Evolutionary conservation across 1,284 basidiomycete genomes (phyloP).

Genomic region (Cutaneotrichosporon sp.): DNA sequence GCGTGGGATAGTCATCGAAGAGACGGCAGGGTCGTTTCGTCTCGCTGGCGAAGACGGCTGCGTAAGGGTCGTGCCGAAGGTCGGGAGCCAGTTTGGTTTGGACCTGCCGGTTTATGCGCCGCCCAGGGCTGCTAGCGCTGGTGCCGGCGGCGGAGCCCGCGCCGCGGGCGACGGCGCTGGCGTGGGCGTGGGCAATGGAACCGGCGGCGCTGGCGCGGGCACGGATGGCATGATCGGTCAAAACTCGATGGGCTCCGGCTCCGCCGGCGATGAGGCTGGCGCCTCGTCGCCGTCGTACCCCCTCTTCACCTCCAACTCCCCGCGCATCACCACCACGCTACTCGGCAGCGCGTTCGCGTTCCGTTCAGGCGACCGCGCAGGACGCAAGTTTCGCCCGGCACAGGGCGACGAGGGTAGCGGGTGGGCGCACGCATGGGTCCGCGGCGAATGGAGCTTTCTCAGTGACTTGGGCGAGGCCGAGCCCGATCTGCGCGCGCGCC

Average conservation of each 20-base stretch:
- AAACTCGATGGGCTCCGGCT: no score
- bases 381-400: slow-evolving; percentile 47
- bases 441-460: slow-evolving; percentile 27
- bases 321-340: slow-evolving; percentile 45
- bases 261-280: neutral
- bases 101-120: slow-evolving; percentile 43
- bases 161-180: neutral
- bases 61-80: slow-evolving; percentile 48
- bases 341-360: slow-evolving; percentile 48
- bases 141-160: slow-evolving; percentile 1
- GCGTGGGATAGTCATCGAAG: slow-evolving; percentile 49
- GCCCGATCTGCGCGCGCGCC: neutral
- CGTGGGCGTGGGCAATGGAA: no score
- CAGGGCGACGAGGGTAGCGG: slow-evolving; percentile 40
- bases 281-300: slow-evolving; percentile 7
- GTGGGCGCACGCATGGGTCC: slow-evolving; percentile 44
- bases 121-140: neutral
- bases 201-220: neutral
- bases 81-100: slow-evolving; percentile 45
- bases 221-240: neutral
- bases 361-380: slow-evolving; percentile 47
- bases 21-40: slow-evolving; percentile 49
- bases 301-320: slow-evolving; percentile 18
- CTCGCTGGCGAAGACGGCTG: slow-evolving; percentile 35
- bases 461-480: slow-evolving; percentile 3